A percentile compares a stretch with the other conserved stretches of the same genome.
Conservation (phyloP, 345 rosid genomes). For the Populus tremula region DNA sequence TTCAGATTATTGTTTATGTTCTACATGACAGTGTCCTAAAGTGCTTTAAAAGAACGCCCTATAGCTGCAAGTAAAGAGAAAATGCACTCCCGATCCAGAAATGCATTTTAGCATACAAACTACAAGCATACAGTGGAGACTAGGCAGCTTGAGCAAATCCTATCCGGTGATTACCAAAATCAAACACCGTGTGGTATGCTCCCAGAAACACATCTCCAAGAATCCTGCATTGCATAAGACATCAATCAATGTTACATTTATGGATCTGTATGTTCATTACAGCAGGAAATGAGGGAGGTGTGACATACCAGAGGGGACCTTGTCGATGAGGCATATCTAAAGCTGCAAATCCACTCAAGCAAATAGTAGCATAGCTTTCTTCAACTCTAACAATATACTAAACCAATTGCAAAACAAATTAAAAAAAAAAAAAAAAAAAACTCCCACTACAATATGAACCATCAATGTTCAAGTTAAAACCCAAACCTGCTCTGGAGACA, state of each 20-base stretch:
- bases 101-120: neutral
- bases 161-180: conserved; percentile 43
- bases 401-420: neutral
- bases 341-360: conserved; percentile 50
- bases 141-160: conserved; percentile 55
- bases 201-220: conserved; percentile 55
- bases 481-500: conserved; percentile 48
- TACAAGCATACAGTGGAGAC: neutral
- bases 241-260: neutral
- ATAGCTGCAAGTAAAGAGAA: neutral
- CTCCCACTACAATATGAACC: neutral
- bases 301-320: conserved; percentile 57
- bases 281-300: neutral
- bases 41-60: neutral
- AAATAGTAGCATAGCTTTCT: conserved; percentile 32
- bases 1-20: neutral
- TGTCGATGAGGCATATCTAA: conserved; percentile 46
- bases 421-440: too few species aligned
- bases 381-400: conserved; percentile 44
- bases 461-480: neutral
- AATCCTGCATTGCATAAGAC: conserved; percentile 43
- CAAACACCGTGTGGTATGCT: conserved; percentile 59
- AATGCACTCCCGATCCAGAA: neutral
- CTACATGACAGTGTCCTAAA: neutral
- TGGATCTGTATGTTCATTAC: neutral